Conservation (phyloP, 2,329 filamentous ascomycete genomes). For the Endoconidiophora laricicola region DNA sequence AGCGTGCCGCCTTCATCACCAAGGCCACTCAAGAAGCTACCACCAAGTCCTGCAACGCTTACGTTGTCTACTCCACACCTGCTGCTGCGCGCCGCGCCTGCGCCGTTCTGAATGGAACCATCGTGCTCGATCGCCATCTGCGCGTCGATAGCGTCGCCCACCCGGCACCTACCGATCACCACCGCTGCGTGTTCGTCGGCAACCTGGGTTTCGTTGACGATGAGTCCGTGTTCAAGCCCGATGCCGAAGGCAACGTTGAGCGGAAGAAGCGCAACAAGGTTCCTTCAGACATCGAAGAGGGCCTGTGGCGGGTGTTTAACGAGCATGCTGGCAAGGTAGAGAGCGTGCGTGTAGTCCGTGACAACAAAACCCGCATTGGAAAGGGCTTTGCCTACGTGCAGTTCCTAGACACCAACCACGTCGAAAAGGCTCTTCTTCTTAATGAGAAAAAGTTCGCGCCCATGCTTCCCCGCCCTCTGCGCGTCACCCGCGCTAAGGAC, state of each 20-base stretch:
- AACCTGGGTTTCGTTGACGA: slow-evolving; percentile 95
- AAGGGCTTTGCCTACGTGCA: slow-evolving; percentile 98
- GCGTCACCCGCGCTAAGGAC: slow-evolving; percentile 74
- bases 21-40: slow-evolving; percentile 82
- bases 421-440: slow-evolving; percentile 78
- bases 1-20: slow-evolving; percentile 86
- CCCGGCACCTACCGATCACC: slow-evolving; percentile 65
- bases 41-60: slow-evolving; percentile 85
- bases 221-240: slow-evolving; percentile 53
- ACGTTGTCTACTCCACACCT: slow-evolving; percentile 68
- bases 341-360: slow-evolving; percentile 80
- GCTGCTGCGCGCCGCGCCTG: slow-evolving; percentile 62
- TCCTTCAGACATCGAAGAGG: slow-evolving; percentile 80
- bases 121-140: slow-evolving; percentile 73
- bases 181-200: slow-evolving; percentile 86
- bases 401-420: slow-evolving; percentile 72
- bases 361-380: slow-evolving; percentile 77
- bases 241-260: slow-evolving; percentile 47
- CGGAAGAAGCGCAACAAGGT: slow-evolving; percentile 58
- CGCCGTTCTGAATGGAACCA: slow-evolving; percentile 62
- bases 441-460: slow-evolving; percentile 88
- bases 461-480: slow-evolving; percentile 74
- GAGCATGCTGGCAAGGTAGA: slow-evolving; percentile 66
- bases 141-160: slow-evolving; percentile 84
- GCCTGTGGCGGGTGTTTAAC: slow-evolving; percentile 67